phyloP scores from a whole-genome alignment of 257 asterid species.

The Lavandula angustifolia region DNA sequence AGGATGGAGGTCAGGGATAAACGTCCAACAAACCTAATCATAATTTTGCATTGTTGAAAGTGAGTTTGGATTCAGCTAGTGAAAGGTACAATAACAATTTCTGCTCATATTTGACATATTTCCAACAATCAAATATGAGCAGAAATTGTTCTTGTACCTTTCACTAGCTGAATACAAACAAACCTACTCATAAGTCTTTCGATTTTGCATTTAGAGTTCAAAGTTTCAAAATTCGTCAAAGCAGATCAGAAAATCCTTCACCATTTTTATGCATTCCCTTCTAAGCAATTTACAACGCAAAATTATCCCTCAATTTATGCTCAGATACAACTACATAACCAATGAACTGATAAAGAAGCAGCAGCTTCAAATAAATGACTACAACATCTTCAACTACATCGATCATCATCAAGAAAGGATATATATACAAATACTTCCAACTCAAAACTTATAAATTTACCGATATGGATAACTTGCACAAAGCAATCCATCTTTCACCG shows the following conservation, averaged over 20 bases:
- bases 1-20: neutral
- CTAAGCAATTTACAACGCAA: neutral
- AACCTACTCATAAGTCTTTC: constrained; percentile 6
- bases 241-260: neutral
- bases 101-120: too few relatives aligned
- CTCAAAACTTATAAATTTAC: neutral
- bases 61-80: neutral
- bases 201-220: neutral
- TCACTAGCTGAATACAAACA: neutral
- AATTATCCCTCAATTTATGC: neutral
- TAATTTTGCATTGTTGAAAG: too few relatives aligned
- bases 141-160: too few relatives aligned
- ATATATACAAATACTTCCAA: constrained; percentile 3
- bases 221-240: neutral
- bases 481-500: constrained; percentile 16
- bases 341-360: neutral
- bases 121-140: too few relatives aligned
- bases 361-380: neutral
- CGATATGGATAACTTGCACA: constrained; percentile 29
- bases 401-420: constrained; percentile 25
- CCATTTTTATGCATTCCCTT: neutral
- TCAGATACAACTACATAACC: neutral
- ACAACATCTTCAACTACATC: constrained; percentile 21
- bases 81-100: too few relatives aligned
- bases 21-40: neutral